phyloP scores from a whole-genome alignment of 2,329 filamentous ascomycete genomes.

The Zasmidium angulare region DNA sequence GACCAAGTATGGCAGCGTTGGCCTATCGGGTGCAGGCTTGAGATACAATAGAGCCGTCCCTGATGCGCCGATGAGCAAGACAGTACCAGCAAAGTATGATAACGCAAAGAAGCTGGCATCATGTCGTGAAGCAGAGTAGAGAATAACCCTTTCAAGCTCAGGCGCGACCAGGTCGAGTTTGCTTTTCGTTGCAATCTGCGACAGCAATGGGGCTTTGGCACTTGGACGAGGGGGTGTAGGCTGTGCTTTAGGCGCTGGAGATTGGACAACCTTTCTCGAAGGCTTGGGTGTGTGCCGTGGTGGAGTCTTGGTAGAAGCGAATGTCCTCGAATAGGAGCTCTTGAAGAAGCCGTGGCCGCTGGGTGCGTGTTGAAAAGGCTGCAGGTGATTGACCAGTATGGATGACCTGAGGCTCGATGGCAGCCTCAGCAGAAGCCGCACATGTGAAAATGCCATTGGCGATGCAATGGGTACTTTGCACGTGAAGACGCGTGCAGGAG shows the following conservation, averaged over 20 bases:
- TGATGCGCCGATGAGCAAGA: constrained; percentile 20
- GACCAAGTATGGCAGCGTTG: constrained; percentile 6
- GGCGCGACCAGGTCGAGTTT: constrained; percentile 10
- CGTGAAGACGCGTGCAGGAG: constrained; percentile 11
- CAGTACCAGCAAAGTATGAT: constrained; percentile 20
- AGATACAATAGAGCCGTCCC: constrained; percentile 15
- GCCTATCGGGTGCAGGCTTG: constrained; percentile 15
- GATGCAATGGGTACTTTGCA: constrained; percentile 5
- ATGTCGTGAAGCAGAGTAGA: constrained; percentile 28
- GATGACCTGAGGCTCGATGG: constrained; percentile 23
- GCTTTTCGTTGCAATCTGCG: neutral
- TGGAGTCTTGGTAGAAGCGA: neutral
- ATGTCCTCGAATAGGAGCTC: neutral
- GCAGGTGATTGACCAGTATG: constrained; percentile 6
- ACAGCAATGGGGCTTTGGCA: neutral
- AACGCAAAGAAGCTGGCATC: constrained; percentile 22
- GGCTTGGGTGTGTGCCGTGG: neutral
- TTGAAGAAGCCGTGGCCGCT: neutral
- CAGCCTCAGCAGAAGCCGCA: constrained; percentile 21
- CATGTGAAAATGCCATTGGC: constrained; percentile 6
- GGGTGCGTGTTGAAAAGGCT: neutral
- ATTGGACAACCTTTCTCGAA: neutral
- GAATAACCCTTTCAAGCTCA: constrained; percentile 17
- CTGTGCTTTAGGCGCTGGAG: neutral
- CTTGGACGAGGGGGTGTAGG: neutral